Evolutionary conservation across 305 asterid species (phyloP).

Genomic region (Fraxinus dipetala): DNA sequence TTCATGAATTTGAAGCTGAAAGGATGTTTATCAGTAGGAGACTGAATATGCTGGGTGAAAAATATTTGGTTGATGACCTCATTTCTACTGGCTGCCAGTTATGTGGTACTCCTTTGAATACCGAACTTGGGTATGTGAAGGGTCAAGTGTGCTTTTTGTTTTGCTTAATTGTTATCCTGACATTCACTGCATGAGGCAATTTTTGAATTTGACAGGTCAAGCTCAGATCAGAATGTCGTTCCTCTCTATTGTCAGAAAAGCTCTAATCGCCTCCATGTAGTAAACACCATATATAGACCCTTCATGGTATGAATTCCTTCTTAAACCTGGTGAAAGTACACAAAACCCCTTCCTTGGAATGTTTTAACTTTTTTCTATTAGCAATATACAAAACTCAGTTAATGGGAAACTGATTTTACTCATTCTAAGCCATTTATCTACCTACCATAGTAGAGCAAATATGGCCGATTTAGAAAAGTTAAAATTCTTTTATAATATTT

Average conservation of each 20-base stretch:
- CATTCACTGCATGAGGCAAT: background rate
- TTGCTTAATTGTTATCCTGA: background rate
- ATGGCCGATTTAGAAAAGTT: background rate
- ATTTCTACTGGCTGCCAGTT: slow-evolving; percentile 59
- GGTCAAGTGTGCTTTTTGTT: background rate
- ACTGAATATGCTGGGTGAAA: slow-evolving; percentile 34
- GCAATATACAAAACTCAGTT: background rate
- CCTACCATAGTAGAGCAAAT: background rate
- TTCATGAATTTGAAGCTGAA: slow-evolving; percentile 52
- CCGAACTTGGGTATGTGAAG: slow-evolving; percentile 39
- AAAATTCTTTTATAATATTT: background rate
- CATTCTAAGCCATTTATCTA: background rate
- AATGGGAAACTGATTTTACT: background rate
- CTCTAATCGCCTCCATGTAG: slow-evolving; percentile 46
- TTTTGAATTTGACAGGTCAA: slow-evolving; percentile 37
- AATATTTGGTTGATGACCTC: slow-evolving; percentile 53
- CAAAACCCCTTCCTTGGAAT: background rate
- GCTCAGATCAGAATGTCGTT: slow-evolving; percentile 28
- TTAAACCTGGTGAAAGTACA: background rate
- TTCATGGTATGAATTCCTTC: slow-evolving; percentile 50
- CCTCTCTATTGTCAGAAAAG: slow-evolving; percentile 55
- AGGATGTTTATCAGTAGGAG: slow-evolving; percentile 71
- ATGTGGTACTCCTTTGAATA: slow-evolving; percentile 52
- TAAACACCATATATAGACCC: slow-evolving; percentile 62
- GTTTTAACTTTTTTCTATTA: background rate